Evolutionary conservation across 257 asterid genomes (phyloP), one percentile per base, ranked within the genome.

Genomic region (Haberlea rhodopensis): DNA sequence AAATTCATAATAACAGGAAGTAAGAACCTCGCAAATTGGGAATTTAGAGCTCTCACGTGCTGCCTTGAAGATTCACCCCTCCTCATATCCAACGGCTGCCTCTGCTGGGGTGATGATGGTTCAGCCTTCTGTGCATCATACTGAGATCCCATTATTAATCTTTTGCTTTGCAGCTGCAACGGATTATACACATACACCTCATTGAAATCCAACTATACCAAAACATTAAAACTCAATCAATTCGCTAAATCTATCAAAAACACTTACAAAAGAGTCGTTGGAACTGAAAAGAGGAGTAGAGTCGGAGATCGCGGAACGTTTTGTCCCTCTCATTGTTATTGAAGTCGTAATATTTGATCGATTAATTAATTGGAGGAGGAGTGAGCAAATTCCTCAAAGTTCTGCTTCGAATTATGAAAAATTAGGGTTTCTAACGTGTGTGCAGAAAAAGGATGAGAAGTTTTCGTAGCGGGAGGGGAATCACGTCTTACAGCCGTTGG

Each of bases 31-130:
- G 97, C 97, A 60, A 89, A 92, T 68, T 92, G 96, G 46, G 81
- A 79, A 79, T 92, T 89, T 76, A 89, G 97, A 77, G 96, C 99
- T 86, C 89, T 87, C 76, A 87, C 97, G 70, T 92, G 95, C 84
- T 81, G 94, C 69, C 80, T 85, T 32, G 96, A 92, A 65, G 89
- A 84, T 69, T 92, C 95, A 57, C 97, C 96, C 65, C 94, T 76
- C 82, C 78, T 75, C 80, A 52, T 63, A 76, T 87, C 95, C 82
- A 85, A 78, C 29, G 80, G 85, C 32, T 73, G 84, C 74, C 65
- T 86, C 37, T 64, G 78, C 55, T 40, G 76, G 24, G 11, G 24
- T 53, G 37, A 60, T 11, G 90, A 68, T 31, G 80, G 75, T 48
- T 85, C 94, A 24, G 95, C 70, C 67, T 80, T 76, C 63, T 60